Base-by-base conservation (phyloP, 1,139 yeast genomes). In the Pichia sp. region DNA sequence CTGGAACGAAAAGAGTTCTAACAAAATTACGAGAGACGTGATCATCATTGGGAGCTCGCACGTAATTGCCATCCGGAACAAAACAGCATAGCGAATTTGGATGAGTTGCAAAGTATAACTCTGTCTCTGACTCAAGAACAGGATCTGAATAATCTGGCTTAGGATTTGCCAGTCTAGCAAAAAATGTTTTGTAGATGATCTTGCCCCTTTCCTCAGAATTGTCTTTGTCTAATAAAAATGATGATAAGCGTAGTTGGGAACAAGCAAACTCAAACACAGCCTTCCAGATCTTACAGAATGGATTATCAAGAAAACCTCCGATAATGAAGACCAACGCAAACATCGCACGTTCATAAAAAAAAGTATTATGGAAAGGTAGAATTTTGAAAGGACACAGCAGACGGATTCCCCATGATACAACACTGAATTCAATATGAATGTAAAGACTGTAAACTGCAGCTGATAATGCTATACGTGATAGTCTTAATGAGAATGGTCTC, bases 11-110 rank as follows among this genome's bases (percentile, higher is more conserved):
- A 56, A 90, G 69, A 48, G 78, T 76, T 60, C 79, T 82, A 37
- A 85, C 78, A 58, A 75, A 80, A 46, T 74, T 78, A 57, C 90
- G 74, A 0, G 95, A 80, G 25, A 86, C 81, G 9, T 83, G 82
- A 63, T 90, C 97, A 56, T 80, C 79, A 54, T 81, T 85, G 1
- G 99, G 99, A 0, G 91, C 99, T 50, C 99, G 79, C 39, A 90
- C 82, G 62, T 80, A 85, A 46, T 74, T 73, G 2, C 99, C 99
- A 68, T 88, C 84, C 1, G 89, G 89, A 2, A 85, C 78, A 64
- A 86, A 87, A 48, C 72, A 75, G 2, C 85, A 82, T 41, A 70
- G 70, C 0, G 74, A 65, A 3, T 46, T 44, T 1, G 74, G 69
- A 51, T 78, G 66, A 8, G 71, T 69, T 21, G 66, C 60, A 60